phyloP scores from a whole-genome alignment of 305 asterid genomes.

The Fraxinus angustifolia region DNA sequence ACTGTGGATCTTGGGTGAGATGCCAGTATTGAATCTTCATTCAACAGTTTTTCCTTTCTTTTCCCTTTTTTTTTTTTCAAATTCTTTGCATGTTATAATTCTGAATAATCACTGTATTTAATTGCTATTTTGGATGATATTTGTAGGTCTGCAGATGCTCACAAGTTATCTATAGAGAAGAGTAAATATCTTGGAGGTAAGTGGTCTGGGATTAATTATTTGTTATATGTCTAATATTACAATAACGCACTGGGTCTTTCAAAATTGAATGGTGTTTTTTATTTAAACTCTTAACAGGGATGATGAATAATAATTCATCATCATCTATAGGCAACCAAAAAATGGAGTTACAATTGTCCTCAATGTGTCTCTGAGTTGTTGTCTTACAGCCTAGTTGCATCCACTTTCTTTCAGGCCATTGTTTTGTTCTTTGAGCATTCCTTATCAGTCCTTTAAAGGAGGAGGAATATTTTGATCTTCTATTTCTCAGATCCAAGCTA shows the following conservation, averaged over 20 bases:
- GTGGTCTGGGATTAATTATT: conserved; percentile 23
- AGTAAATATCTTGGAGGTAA: conserved; percentile 97
- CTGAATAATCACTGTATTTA: not conserved
- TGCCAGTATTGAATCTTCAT: not conserved
- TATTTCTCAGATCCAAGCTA: not conserved
- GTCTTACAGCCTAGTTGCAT: not conserved
- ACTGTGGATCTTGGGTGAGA: conserved; percentile 63
- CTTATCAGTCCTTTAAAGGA: not conserved
- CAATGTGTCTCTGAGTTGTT: not conserved
- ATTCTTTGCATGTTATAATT: not conserved
- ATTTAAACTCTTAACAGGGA: not conserved
- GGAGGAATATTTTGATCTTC: not conserved
- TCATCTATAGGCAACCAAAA: not conserved
- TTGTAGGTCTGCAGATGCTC: conserved; percentile 81
- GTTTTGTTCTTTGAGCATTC: not conserved
- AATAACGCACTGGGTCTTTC: not conserved
- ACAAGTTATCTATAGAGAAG: conserved; percentile 91
- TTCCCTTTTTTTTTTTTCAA: not conserved
- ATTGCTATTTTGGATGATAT: conserved; percentile 8
- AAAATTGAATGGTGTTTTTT: not conserved
- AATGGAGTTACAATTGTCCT: not conserved
- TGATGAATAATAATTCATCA: not conserved
- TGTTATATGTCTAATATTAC: not conserved
- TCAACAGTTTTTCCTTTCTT: not conserved
- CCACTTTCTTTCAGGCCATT: not conserved